Evolutionary conservation across 495 filamentous ascomycete genomes (phyloP), one percentile per base, ranked within the genome.

Genomic region (Hamigera avellanea): DNA sequence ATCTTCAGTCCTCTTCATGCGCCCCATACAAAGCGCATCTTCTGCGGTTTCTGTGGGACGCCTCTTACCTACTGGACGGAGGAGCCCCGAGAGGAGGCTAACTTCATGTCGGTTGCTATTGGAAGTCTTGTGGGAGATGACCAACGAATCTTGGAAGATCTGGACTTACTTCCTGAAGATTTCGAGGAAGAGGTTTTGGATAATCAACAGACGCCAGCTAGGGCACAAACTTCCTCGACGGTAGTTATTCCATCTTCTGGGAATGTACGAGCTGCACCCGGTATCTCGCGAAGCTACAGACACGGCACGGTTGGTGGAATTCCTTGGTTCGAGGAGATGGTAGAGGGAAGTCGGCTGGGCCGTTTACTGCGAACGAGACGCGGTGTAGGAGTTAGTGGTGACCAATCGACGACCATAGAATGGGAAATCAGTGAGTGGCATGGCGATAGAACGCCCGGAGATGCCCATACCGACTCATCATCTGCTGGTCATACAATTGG

Each of bases 1-100:
- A 69, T 66, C 19, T 91, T 84, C 60, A 74, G 73, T 2, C 71
- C 79, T 4, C 67, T 60, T 19, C 52, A 70, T 52, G 72, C 75
- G 12, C 67, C 69, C 13, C 57, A 72, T 43, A 57, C 73, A 0
- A 73, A 76, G 52, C 79, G 83, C 32, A 74, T 83, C 36, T 95
- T 95, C 58, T 95, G 87, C 56, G 87, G 87, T 0, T 88, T 82
- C 61, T 93, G 87, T 52, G 87, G 87, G 14, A 89, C 84, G 1
- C 78, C 78, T 4, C 62, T 95, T 28, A 77, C 74, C 0, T 81
- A 78, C 43, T 93, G 86, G 86, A 76, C 74, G 34, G 86, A 93
- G 50, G 48, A 71, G 9, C 79, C 81, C 1, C 52, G 43, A 0
- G 69, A 65, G 23, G 82, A 88, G 48, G 77, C 77, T 5, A 74